A percentile compares a stretch with the other conserved stretches of the same genome.
These are phyloP conservation scores for Thuidium tamariscinum DNA, from an alignment of 225 moss, liverwort and hornwort genomes.

Conservation along the genomic window DNA sequence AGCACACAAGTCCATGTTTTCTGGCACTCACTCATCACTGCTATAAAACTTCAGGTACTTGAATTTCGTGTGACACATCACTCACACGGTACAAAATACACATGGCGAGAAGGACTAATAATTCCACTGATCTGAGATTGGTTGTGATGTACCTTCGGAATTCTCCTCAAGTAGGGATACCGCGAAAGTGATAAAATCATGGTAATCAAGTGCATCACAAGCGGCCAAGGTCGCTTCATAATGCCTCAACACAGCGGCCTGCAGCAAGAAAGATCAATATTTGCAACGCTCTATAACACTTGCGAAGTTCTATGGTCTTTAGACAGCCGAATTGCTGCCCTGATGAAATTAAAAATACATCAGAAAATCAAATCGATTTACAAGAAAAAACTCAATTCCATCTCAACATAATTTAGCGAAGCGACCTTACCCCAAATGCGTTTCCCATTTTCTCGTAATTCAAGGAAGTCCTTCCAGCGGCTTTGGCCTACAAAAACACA, in stretches of 20 bases:
- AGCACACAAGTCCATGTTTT: conserved; percentile 69
- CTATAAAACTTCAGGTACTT: not conserved
- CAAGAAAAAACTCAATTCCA: not conserved
- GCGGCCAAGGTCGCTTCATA: conserved; percentile 74
- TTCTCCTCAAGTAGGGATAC: conserved; percentile 48
- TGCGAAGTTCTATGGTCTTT: not conserved
- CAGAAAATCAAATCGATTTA: not conserved
- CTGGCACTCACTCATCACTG: conserved; percentile 77
- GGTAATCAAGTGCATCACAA: conserved; percentile 94
- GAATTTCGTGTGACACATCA: not conserved
- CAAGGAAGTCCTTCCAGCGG: conserved; percentile 57
- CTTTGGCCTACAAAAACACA: conserved; percentile 64
- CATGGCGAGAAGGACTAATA: not conserved
- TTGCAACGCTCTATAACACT: not conserved
- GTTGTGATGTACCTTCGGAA: conserved; percentile 37
- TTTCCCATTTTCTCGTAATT: conserved; percentile 65
- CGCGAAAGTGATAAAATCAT: conserved; percentile 81
- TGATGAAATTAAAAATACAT: not conserved
- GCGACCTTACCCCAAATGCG: conserved; percentile 47
- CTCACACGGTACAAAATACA: not conserved
- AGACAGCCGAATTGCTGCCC: not conserved
- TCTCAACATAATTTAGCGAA: not conserved
- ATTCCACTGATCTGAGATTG: not conserved
- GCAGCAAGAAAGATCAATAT: not conserved
- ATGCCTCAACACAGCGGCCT: conserved; percentile 74